These are phyloP conservation scores for Sordariomycetes sp. DNA, from an alignment of 2,329 filamentous ascomycete species.

Conservation along the genomic window DNA sequence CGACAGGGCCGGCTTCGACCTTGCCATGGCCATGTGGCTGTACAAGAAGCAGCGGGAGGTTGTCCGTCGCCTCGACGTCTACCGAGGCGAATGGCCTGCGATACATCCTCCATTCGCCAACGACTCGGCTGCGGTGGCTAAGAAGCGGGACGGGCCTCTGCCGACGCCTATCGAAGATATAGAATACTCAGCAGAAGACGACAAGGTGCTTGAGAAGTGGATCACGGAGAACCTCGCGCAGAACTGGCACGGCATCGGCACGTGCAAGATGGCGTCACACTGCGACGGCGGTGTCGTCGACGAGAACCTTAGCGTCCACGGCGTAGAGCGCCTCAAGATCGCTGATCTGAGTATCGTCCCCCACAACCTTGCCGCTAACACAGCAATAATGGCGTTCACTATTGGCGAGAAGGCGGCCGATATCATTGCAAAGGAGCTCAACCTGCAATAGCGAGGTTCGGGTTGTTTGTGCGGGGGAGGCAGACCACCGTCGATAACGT, in stretches of 20 bases:
- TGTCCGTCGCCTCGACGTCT: conserved; percentile 42
- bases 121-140: conserved; percentile 2
- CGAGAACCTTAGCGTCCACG: conserved; percentile 27
- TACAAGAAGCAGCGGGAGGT: conserved; percentile 58
- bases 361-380: conserved; percentile 30
- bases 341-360: conserved; percentile 23
- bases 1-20: conserved; percentile 37
- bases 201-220: conserved; percentile 33
- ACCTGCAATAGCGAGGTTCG: too few relatives aligned
- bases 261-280: conserved; percentile 29
- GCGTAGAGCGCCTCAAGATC: conserved; percentile 26
- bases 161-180: conserved; percentile 25
- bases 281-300: conserved; percentile 30
- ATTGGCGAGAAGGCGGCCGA: conserved; percentile 26
- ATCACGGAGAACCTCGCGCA: conserved; percentile 24
- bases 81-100: conserved; percentile 28
- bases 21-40: conserved; percentile 49
- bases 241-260: conserved; percentile 32
- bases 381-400: conserved; percentile 26
- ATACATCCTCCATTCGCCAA: not conserved
- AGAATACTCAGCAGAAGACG: conserved; percentile 36
- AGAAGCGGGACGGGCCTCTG: conserved; percentile 12
- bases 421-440: too few relatives aligned
- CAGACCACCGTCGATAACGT: too few relatives aligned
- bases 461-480: too few relatives aligned